phyloP scores from a whole-genome alignment of 2,329 filamentous ascomycete species.

The Bisporella sp. region DNA sequence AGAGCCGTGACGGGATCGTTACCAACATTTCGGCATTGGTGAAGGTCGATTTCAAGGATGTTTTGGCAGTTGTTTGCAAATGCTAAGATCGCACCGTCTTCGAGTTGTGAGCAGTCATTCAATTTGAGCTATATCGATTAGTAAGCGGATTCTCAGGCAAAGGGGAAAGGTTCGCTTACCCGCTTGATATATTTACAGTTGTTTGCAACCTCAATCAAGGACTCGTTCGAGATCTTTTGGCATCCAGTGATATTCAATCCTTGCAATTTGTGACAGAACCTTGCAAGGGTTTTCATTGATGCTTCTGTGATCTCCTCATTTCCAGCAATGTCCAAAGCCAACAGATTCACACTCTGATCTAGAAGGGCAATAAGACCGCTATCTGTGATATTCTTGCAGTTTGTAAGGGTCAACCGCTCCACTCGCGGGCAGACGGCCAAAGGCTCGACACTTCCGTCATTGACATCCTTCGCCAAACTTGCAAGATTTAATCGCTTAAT shows the following conservation, averaged over 20 bases:
- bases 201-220: conserved; percentile 71
- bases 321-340: conserved; percentile 85
- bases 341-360: conserved; percentile 68
- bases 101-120: conserved; percentile 82
- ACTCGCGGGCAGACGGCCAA: conserved; percentile 82
- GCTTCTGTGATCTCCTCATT: conserved; percentile 73
- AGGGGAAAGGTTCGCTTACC: conserved; percentile 40
- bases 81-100: conserved; percentile 72
- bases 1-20: conserved; percentile 79
- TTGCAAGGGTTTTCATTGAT: conserved; percentile 70
- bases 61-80: conserved; percentile 87
- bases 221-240: conserved; percentile 76
- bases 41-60: conserved; percentile 92
- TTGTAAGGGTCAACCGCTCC: conserved; percentile 87
- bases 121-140: conserved; percentile 66
- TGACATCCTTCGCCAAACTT: conserved; percentile 65
- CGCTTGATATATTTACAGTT: conserved; percentile 83
- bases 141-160: not conserved
- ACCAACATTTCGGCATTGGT: conserved; percentile 74
- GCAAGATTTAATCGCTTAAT: conserved; percentile 91
- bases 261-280: conserved; percentile 78
- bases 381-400: conserved; percentile 81
- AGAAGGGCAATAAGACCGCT: conserved; percentile 74
- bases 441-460: conserved; percentile 80
- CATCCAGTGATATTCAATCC: conserved; percentile 91